Percentiles rank a stretch among this genome's conserved stretches.
These are phyloP conservation scores for Fonsecaea pedrosoi DNA, from an alignment of 2,329 filamentous ascomycete genomes.

Conservation along the genomic window DNA sequence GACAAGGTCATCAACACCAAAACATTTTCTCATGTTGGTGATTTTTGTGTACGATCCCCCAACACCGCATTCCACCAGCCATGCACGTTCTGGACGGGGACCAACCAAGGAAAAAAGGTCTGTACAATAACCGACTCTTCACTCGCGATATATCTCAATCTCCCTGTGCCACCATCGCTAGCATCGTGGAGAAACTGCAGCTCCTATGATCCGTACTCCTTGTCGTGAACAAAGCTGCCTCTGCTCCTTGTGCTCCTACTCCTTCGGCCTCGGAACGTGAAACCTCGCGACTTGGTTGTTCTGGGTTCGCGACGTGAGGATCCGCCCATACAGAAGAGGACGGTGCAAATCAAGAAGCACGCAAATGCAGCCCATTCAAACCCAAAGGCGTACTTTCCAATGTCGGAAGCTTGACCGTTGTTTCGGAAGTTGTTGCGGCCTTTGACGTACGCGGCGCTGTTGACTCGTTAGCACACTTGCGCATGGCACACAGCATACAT, in stretches of 20 bases:
- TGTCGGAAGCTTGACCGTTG: conserved; percentile 55
- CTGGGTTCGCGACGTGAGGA: conserved; percentile 22
- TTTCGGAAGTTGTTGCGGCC: conserved; percentile 63
- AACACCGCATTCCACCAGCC: background rate
- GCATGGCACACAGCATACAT: conserved; percentile 9
- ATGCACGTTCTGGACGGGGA: background rate
- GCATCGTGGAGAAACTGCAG: background rate
- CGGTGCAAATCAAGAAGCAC: conserved; percentile 61
- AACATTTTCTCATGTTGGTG: conserved; percentile 21
- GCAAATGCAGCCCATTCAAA: conserved; percentile 68
- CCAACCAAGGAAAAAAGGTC: background rate
- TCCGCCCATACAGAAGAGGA: conserved; percentile 63
- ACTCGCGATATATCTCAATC: background rate
- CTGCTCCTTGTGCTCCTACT: conserved; percentile 39
- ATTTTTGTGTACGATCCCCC: conserved; percentile 10
- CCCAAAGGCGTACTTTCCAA: conserved; percentile 65
- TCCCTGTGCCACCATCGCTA: background rate
- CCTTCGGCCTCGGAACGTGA: conserved; percentile 35
- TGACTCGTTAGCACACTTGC: conserved; percentile 12
- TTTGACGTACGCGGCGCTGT: conserved; percentile 65
- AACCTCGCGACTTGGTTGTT: conserved; percentile 20
- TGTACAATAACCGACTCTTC: conserved; percentile 19
- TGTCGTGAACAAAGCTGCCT: conserved; percentile 43
- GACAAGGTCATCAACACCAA: conserved; percentile 26
- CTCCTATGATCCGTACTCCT: conserved; percentile 38